Percentiles rank a stretch among this genome's conserved stretches.
Evolutionary conservation across 306 rosid genomes (phyloP).

Genomic region (Fragaria nilgerrensis): DNA sequence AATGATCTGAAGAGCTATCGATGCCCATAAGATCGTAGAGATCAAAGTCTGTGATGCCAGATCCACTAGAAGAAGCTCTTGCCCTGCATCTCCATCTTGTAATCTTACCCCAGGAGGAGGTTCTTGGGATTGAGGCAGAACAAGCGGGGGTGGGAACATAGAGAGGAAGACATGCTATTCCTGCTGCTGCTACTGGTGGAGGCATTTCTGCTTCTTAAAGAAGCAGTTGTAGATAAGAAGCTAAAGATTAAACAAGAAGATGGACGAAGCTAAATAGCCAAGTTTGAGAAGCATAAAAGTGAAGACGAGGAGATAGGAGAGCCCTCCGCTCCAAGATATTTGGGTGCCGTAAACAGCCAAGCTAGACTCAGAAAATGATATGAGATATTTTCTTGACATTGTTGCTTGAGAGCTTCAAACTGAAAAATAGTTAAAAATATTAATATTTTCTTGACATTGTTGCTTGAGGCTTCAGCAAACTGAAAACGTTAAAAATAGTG

Average conservation of each 20-base stretch:
- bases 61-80: background rate
- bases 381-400: conserved; percentile 2
- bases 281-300: background rate
- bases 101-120: background rate
- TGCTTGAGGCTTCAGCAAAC: background rate
- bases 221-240: background rate
- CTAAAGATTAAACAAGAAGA: background rate
- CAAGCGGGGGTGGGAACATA: background rate
- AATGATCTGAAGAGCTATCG: conserved; percentile 59
- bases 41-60: conserved; percentile 50
- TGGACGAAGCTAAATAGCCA: background rate
- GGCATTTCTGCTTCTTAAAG: background rate
- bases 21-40: conserved; percentile 86
- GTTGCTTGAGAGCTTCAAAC: background rate
- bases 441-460: background rate
- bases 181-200: background rate
- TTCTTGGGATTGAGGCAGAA: background rate
- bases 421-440: background rate
- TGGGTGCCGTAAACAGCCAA: background rate
- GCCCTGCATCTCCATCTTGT: conserved; percentile 9
- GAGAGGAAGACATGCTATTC: background rate
- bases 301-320: background rate
- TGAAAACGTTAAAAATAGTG: background rate
- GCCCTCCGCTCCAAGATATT: background rate
- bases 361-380: background rate